phyloP scores from a whole-genome alignment of 345 rosid species.

The Draba incana region DNA sequence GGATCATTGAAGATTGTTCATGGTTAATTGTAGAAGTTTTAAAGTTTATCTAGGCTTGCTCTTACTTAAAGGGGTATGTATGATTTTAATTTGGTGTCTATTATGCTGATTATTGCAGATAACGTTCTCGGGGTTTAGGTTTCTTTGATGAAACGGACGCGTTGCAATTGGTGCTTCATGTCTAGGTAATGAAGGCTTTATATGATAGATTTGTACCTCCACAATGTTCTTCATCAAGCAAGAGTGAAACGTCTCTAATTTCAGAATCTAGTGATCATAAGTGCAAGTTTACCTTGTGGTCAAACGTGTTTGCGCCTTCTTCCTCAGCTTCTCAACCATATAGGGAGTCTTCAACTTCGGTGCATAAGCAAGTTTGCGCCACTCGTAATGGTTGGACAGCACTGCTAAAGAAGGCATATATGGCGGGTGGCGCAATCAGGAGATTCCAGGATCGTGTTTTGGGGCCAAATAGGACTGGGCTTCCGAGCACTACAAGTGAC shows the following conservation, averaged over 20 bases:
- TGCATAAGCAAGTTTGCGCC: conserved; percentile 47
- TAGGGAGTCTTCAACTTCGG: conserved; percentile 52
- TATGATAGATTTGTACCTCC: conserved; percentile 57
- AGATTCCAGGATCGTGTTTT: conserved; percentile 84
- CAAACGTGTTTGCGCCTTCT: conserved; percentile 65
- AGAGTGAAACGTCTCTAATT: conserved; percentile 48
- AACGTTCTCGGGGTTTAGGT: conserved; percentile 23
- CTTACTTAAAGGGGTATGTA: neutral
- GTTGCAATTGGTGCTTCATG: conserved; percentile 38
- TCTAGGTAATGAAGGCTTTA: conserved; percentile 75
- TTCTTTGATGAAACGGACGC: conserved; percentile 38
- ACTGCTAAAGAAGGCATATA: conserved; percentile 58
- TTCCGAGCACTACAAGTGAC: conserved; percentile 63
- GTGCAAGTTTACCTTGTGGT: conserved; percentile 56
- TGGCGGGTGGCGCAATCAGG: conserved; percentile 81
- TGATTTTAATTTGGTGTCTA: conserved; percentile 16
- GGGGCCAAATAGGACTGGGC: conserved; percentile 69
- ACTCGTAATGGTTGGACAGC: conserved; percentile 71
- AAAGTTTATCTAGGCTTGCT: too few species aligned
- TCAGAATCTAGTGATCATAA: conserved; percentile 53
- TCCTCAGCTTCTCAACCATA: conserved; percentile 63
- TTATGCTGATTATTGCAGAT: conserved; percentile 27
- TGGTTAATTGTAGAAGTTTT: too few species aligned
- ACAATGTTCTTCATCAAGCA: conserved; percentile 48
- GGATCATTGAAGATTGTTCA: neutral